A percentile compares a stretch with the other conserved stretches of the same genome.
phyloP scores from a whole-genome alignment of 116 monocot genomes.

The Posidonia oceanica region DNA sequence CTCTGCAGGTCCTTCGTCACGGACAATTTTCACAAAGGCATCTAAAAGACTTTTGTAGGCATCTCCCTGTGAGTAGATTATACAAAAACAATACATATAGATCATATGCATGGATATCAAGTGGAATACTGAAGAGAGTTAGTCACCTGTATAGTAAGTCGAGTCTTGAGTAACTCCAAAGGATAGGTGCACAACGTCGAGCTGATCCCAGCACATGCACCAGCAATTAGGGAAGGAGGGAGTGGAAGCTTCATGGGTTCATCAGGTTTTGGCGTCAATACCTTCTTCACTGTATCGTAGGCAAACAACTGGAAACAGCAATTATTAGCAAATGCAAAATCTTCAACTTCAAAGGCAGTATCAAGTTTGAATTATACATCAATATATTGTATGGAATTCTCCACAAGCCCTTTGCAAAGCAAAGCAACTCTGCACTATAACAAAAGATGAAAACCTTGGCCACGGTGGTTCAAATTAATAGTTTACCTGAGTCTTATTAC shows the following conservation, averaged over 20 bases:
- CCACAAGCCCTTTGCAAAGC: too few relatives aligned
- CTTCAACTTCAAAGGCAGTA: too few relatives aligned
- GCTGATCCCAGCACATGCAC: slow-evolving; percentile 90
- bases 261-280: slow-evolving; percentile 43
- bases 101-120: not conserved
- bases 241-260: slow-evolving; percentile 51
- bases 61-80: slow-evolving; percentile 37
- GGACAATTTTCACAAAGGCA: slow-evolving; percentile 77
- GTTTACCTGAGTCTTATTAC: too few relatives aligned
- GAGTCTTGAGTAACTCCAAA: slow-evolving; percentile 87
- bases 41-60: slow-evolving; percentile 74
- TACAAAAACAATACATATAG: not conserved
- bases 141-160: slow-evolving; percentile 90
- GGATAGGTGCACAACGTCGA: slow-evolving; percentile 88
- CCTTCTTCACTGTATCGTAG: slow-evolving; percentile 76
- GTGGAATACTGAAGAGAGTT: not conserved
- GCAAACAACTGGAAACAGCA: slow-evolving; percentile 61
- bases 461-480: too few relatives aligned
- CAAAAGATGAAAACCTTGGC: too few relatives aligned
- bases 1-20: slow-evolving; percentile 82
- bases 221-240: slow-evolving; percentile 72
- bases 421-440: too few relatives aligned
- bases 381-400: too few relatives aligned
- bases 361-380: too few relatives aligned
- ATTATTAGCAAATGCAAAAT: not conserved